Evolutionary conservation across 495 filamentous ascomycete genomes (phyloP).

Genomic region (Rhypophila decipiens): DNA sequence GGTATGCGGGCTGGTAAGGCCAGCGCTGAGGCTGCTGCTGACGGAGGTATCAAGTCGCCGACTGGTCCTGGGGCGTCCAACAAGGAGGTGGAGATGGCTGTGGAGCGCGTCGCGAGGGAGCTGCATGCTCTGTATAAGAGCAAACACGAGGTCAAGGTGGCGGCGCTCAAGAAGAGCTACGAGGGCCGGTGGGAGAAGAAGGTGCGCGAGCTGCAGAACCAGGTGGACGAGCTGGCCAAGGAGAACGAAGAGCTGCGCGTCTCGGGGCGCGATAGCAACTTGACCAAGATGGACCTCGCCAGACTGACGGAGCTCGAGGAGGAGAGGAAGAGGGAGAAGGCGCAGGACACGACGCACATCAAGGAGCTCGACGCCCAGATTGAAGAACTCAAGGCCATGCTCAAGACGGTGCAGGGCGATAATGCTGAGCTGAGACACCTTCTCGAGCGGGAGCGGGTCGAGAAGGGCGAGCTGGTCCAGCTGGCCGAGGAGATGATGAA

Average conservation of each 20-base stretch:
- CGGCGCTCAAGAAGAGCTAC: conserved; percentile 91
- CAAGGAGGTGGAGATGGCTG: conserved; percentile 71
- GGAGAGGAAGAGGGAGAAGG: conserved; percentile 43
- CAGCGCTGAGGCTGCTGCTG: conserved; percentile 27
- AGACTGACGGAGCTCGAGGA: conserved; percentile 39
- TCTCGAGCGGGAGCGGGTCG: conserved; percentile 71
- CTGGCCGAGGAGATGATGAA: conserved; percentile 86
- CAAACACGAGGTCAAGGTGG: conserved; percentile 94
- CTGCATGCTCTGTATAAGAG: conserved; percentile 89
- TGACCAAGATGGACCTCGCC: conserved; percentile 52
- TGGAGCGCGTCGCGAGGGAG: conserved; percentile 85
- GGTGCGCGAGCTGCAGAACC: conserved; percentile 63
- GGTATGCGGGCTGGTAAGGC: conserved; percentile 53
- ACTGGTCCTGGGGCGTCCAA: conserved; percentile 19
- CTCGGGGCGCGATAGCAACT: conserved; percentile 58
- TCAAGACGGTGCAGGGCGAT: conserved; percentile 57
- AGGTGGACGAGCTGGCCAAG: conserved; percentile 57
- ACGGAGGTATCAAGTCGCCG: conserved; percentile 1
- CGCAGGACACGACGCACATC: conserved; percentile 45
- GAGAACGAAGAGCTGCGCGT: conserved; percentile 68
- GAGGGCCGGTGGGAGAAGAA: conserved; percentile 85
- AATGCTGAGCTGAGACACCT: conserved; percentile 57
- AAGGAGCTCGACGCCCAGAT: conserved; percentile 59
- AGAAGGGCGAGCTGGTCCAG: conserved; percentile 91
- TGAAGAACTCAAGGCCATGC: conserved; percentile 61